Evolutionary conservation across 2,329 filamentous ascomycete species (phyloP).

Genomic region (Nemania diffusa): DNA sequence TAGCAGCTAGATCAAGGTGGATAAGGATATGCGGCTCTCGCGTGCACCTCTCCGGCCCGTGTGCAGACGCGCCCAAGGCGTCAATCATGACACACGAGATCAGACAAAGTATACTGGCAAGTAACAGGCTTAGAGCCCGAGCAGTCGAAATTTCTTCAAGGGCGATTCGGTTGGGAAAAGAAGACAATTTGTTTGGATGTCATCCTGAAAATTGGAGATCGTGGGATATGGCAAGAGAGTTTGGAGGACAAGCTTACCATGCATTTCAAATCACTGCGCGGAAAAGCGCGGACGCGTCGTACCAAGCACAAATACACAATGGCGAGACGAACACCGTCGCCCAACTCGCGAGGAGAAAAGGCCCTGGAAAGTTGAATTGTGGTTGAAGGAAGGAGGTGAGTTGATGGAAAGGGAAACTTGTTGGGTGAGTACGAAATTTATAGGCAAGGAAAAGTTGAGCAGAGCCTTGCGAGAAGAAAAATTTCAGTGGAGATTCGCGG

Average conservation of each 20-base stretch:
- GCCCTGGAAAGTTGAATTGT: background rate
- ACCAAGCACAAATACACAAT: background rate
- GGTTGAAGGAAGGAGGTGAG: constrained; percentile 6
- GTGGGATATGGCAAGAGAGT: too few species aligned
- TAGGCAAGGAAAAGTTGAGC: constrained; percentile 2
- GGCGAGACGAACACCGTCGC: background rate
- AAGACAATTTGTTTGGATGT: constrained; percentile 76
- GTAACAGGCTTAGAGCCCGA: constrained; percentile 80
- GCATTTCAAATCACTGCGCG: background rate
- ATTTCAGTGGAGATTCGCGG: constrained; percentile 22
- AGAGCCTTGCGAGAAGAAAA: constrained; percentile 29
- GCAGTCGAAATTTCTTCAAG: constrained; percentile 79
- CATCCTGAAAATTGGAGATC: constrained; percentile 71
- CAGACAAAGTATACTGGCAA: constrained; percentile 91
- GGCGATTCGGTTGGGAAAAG: constrained; percentile 90
- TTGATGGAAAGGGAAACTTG: background rate
- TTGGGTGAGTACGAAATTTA: constrained; percentile 19
- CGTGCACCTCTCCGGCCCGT: constrained; percentile 22
- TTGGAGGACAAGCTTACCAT: constrained; percentile 29
- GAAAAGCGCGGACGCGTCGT: background rate
- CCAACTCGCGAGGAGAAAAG: background rate
- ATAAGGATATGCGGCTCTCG: background rate
- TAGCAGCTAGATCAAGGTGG: constrained; percentile 6
- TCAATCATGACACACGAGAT: constrained; percentile 51
- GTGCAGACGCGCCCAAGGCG: constrained; percentile 11